A percentile compares a stretch with the other conserved stretches of the same genome.
Conservation (phyloP, 768 basidiomycete genomes). For the Lactarius vividus region DNA sequence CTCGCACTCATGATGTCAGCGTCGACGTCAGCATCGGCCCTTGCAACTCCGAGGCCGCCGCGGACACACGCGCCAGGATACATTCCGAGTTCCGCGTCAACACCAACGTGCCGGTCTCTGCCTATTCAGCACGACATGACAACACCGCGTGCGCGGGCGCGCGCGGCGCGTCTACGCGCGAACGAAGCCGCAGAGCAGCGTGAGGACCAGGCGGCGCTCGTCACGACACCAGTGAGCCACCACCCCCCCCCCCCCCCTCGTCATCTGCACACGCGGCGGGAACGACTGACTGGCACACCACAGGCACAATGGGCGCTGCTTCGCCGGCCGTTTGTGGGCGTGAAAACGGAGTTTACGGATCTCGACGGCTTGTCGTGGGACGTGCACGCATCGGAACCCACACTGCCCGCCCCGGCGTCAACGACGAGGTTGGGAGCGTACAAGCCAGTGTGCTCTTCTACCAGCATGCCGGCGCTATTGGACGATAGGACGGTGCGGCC, state of each 20-base stretch:
- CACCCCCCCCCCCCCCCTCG: too few relatives aligned
- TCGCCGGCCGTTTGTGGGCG: slow-evolving; percentile 45
- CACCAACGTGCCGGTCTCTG: background rate
- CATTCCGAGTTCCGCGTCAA: background rate
- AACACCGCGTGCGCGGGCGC: slow-evolving; percentile 17
- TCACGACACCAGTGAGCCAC: slow-evolving; percentile 21
- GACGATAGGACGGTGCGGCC: slow-evolving; percentile 18
- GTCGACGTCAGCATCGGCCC: background rate
- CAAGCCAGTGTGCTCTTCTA: background rate
- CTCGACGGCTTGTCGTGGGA: slow-evolving; percentile 58
- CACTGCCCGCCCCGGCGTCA: background rate
- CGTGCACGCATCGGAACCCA: slow-evolving; percentile 2
- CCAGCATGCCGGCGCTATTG: background rate
- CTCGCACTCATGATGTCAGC: background rate
- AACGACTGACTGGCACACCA: background rate
- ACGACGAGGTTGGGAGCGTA: background rate
- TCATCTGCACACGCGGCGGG: too few relatives aligned
- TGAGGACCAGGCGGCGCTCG: slow-evolving; percentile 22
- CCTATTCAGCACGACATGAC: slow-evolving; percentile 21
- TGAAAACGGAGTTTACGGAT: slow-evolving; percentile 61
- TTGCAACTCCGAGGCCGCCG: slow-evolving; percentile 1
- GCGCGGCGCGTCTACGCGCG: slow-evolving; percentile 17
- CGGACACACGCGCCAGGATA: background rate
- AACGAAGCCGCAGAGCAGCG: slow-evolving; percentile 17
- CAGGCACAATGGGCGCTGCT: slow-evolving; percentile 37